Conservation (phyloP, 441 rosid species). For the Flueggea neowawraea region DNA sequence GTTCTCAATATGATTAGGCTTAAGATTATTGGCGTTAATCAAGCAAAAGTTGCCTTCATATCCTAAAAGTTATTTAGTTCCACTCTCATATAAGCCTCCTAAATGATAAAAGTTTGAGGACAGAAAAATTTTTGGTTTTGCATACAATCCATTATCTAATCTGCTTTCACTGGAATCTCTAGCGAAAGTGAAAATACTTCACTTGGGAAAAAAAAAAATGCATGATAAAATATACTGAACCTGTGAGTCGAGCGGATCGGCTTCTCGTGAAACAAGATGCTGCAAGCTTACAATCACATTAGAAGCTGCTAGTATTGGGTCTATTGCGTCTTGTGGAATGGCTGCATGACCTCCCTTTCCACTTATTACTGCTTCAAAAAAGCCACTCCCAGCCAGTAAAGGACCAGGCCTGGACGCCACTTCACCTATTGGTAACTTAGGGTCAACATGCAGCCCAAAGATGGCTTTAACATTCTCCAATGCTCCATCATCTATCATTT, state of each 20-base stretch:
- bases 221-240: slow-evolving; percentile 25
- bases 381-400: slow-evolving; percentile 85
- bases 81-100: too few relatives aligned
- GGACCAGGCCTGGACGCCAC: slow-evolving; percentile 83
- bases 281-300: slow-evolving; percentile 85
- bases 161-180: too few relatives aligned
- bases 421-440: slow-evolving; percentile 43
- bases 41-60: too few relatives aligned
- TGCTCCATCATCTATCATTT: slow-evolving; percentile 56
- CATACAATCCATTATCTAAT: too few relatives aligned
- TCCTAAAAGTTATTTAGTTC: too few relatives aligned
- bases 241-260: slow-evolving; percentile 95
- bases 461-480: slow-evolving; percentile 76
- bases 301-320: slow-evolving; percentile 95
- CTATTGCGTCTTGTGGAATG: slow-evolving; percentile 85
- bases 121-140: too few relatives aligned
- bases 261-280: slow-evolving; percentile 92
- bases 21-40: too few relatives aligned
- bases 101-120: too few relatives aligned
- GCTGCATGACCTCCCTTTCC: slow-evolving; percentile 98
- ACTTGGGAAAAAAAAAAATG: not conserved
- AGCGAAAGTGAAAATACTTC: too few relatives aligned
- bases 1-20: too few relatives aligned
- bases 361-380: slow-evolving; percentile 79
- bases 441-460: slow-evolving; percentile 73